Conservation (phyloP, 208 protist genomes). For the Sergeia podlipaevii region DNA sequence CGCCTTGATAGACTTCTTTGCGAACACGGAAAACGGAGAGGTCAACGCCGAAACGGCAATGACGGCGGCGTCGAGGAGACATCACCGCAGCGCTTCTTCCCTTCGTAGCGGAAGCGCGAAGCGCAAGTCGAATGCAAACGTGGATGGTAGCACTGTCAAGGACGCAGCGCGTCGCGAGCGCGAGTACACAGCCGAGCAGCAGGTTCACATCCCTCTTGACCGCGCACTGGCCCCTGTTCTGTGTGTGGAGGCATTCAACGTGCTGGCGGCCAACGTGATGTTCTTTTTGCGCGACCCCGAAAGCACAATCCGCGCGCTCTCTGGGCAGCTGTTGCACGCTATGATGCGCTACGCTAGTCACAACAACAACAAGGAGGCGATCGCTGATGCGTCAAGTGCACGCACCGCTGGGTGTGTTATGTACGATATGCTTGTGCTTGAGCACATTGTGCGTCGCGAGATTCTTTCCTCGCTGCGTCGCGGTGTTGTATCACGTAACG, state of each 20-base stretch:
- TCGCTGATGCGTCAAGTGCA: not conserved
- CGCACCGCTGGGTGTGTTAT: not conserved
- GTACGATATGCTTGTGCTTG: slow-evolving; percentile 46
- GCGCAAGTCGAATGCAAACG: not conserved
- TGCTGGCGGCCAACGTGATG: slow-evolving; percentile 62
- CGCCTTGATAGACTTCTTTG: slow-evolving; percentile 73
- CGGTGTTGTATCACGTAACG: slow-evolving; percentile 72
- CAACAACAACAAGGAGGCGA: not conserved
- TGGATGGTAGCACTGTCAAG: not conserved
- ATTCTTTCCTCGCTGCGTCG: slow-evolving; percentile 79
- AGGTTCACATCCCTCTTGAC: slow-evolving; percentile 61
- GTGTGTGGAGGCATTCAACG: slow-evolving; percentile 46
- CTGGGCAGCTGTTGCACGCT: slow-evolving; percentile 55
- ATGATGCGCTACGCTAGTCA: slow-evolving; percentile 71
- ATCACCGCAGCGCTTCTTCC: not conserved
- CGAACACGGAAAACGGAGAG: slow-evolving; percentile 67
- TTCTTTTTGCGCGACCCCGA: slow-evolving; percentile 87
- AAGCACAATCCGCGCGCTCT: slow-evolving; percentile 65
- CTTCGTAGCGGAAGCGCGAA: not conserved
- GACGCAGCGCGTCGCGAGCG: slow-evolving; percentile 42
- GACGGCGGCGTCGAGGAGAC: too few species aligned
- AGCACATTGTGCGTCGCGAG: slow-evolving; percentile 59
- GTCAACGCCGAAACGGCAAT: slow-evolving; percentile 28
- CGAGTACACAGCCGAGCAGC: slow-evolving; percentile 54
- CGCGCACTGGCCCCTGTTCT: slow-evolving; percentile 41